A percentile compares a stretch with the other conserved stretches of the same genome.
Evolutionary conservation across 345 rosid genomes (phyloP).

Genomic region (Melaleuca quinquenervia): DNA sequence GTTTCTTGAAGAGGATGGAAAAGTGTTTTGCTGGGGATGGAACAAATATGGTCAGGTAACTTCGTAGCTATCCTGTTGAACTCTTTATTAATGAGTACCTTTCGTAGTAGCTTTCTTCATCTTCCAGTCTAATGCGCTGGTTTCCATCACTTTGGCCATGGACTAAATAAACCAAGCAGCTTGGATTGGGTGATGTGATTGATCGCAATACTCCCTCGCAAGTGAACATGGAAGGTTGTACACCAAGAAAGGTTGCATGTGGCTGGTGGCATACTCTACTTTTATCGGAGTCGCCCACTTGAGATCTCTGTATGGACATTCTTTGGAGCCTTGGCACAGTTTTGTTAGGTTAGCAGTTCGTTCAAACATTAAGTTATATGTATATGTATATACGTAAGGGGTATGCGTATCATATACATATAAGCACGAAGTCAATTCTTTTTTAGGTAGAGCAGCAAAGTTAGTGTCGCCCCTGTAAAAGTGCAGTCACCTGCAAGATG

Average conservation of each 20-base stretch:
- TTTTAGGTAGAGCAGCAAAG: background rate
- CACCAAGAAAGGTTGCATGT: constrained; percentile 61
- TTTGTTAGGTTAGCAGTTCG: constrained; percentile 51
- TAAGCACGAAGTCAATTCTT: background rate
- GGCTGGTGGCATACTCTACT: constrained; percentile 99
- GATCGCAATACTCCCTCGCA: constrained; percentile 75
- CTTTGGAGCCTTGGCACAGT: constrained; percentile 16
- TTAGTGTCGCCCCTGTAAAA: background rate
- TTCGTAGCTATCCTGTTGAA: background rate
- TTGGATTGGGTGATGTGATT: constrained; percentile 83
- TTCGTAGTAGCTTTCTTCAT: background rate
- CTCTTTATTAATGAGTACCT: background rate
- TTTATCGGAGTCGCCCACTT: constrained; percentile 48
- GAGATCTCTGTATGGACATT: constrained; percentile 11
- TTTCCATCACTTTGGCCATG: background rate
- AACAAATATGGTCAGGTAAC: constrained; percentile 99
- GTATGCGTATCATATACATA: background rate
- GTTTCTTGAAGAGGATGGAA: constrained; percentile 52
- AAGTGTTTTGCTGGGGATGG: constrained; percentile 98
- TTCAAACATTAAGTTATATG: constrained; percentile 1
- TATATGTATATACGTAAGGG: constrained; percentile 7
- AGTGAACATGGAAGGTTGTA: constrained; percentile 47
- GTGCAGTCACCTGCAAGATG: background rate
- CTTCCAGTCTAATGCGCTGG: background rate
- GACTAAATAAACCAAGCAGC: constrained; percentile 32